A percentile compares a stretch with the other conserved stretches of the same genome.
Evolutionary conservation across 148 eudicot species (phyloP).

Genomic region (Diospyros lotus): DNA sequence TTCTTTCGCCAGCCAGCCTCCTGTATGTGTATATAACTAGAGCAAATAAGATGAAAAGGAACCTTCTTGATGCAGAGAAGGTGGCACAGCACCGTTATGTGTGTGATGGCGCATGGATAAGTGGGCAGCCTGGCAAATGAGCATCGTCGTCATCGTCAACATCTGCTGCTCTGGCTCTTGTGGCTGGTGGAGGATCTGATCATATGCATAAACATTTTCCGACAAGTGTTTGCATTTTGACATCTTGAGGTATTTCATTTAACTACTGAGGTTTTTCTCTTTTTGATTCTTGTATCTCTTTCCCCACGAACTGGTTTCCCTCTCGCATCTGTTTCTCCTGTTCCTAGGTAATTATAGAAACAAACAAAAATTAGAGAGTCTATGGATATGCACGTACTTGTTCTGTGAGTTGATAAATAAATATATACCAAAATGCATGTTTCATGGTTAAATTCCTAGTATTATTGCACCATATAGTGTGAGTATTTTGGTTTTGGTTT

Average conservation of each 20-base stretch:
- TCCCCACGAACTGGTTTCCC: neutral
- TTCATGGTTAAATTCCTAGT: no score
- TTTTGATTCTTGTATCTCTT: conserved; percentile 4
- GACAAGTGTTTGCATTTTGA: neutral
- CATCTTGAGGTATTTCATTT: neutral
- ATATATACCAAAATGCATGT: no score
- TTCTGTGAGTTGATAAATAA: neutral
- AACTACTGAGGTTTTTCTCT: neutral
- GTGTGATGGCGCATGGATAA: no score
- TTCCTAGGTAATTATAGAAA: neutral
- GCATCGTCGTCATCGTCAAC: neutral
- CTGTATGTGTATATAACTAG: no score
- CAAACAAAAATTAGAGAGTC: neutral
- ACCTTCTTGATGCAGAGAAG: no score
- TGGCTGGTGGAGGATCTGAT: neutral
- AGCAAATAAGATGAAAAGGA: no score
- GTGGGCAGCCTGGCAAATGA: no score
- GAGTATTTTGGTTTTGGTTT: no score
- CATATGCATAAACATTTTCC: neutral
- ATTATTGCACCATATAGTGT: no score
- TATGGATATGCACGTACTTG: neutral
- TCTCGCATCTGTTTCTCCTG: conserved; percentile 10
- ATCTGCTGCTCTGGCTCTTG: neutral
- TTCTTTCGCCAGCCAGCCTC: no score
- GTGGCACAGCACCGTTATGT: no score